These are phyloP conservation scores for Ceratobasidium sp. DNA, from an alignment of 1,284 basidiomycete species.

Conservation along the genomic window DNA sequence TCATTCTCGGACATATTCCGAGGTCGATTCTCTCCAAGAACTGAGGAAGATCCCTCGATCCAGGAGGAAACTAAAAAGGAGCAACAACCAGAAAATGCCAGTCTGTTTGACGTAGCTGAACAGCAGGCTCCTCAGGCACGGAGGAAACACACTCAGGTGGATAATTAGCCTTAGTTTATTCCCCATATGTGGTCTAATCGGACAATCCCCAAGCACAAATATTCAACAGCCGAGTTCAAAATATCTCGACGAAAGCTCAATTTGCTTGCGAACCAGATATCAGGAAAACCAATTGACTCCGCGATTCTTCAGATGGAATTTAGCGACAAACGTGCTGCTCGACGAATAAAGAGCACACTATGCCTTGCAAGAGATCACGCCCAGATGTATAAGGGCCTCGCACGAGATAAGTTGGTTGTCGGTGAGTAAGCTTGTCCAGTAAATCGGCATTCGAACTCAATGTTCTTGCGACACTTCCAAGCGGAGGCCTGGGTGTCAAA, in stretches of 20 bases:
- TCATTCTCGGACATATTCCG: conserved; percentile 53
- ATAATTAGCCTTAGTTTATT: neutral
- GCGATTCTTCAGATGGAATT: conserved; percentile 98
- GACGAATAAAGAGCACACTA: conserved; percentile 88
- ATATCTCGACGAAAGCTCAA: conserved; percentile 94
- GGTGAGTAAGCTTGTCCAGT: conserved; percentile 62
- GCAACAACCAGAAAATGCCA: conserved; percentile 63
- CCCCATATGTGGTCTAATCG: neutral
- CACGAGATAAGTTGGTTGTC: conserved; percentile 80
- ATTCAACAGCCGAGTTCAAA: conserved; percentile 90
- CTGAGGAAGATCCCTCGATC: conserved; percentile 61
- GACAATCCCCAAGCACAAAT: conserved; percentile 74
- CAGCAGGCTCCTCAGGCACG: conserved; percentile 39
- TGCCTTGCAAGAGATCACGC: conserved; percentile 90
- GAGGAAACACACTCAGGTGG: conserved; percentile 35
- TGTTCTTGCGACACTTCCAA: conserved; percentile 51
- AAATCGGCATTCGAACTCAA: neutral
- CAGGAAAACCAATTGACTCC: conserved; percentile 89
- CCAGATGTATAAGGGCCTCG: conserved; percentile 77
- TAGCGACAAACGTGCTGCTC: conserved; percentile 88
- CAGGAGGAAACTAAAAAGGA: conserved; percentile 65
- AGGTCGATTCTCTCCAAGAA: conserved; percentile 63
- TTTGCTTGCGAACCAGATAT: conserved; percentile 86
- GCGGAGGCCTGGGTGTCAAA: conserved; percentile 95
- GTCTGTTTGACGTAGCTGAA: conserved; percentile 62